Conservation (phyloP, 495 filamentous ascomycete species). For the Penicillium daleae region DNA sequence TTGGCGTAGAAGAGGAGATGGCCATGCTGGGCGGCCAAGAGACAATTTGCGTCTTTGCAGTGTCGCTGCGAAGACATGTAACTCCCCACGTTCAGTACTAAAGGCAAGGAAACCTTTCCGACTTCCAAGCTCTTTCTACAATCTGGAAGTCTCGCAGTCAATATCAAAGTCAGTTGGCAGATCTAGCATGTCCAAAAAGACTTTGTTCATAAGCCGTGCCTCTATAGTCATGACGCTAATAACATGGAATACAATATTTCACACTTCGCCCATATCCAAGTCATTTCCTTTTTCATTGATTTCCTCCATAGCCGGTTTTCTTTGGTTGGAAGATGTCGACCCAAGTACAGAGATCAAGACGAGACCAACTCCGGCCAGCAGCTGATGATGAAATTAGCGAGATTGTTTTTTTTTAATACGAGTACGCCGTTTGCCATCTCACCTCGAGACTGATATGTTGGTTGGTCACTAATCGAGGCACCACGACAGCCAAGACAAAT, state of each 20-base stretch:
- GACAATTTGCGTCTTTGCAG: no score
- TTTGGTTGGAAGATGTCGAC: not conserved
- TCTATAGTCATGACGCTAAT: not conserved
- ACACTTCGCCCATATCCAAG: not conserved
- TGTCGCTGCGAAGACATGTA: no score
- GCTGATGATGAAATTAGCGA: not conserved
- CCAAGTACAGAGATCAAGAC: constrained; percentile 1
- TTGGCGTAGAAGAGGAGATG: no score
- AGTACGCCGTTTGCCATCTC: not conserved
- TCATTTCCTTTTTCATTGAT: not conserved
- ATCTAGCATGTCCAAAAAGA: not conserved
- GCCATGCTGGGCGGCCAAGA: no score
- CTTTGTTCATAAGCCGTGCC: not conserved
- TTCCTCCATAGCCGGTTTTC: not conserved
- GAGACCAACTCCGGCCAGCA: constrained; percentile 4
- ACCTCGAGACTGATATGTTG: constrained; percentile 1
- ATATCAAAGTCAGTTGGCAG: not conserved
- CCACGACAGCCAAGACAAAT: constrained; percentile 1
- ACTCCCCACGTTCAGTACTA: no score
- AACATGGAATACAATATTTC: not conserved
- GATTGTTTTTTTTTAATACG: not conserved
- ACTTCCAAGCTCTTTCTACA: no score
- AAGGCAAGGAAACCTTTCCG: no score
- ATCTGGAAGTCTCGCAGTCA: no score
- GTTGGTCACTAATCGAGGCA: not conserved